A percentile compares a stretch with the other conserved stretches of the same genome.
phyloP scores from a whole-genome alignment of 257 asterid genomes.

The Catharanthus roseus region DNA sequence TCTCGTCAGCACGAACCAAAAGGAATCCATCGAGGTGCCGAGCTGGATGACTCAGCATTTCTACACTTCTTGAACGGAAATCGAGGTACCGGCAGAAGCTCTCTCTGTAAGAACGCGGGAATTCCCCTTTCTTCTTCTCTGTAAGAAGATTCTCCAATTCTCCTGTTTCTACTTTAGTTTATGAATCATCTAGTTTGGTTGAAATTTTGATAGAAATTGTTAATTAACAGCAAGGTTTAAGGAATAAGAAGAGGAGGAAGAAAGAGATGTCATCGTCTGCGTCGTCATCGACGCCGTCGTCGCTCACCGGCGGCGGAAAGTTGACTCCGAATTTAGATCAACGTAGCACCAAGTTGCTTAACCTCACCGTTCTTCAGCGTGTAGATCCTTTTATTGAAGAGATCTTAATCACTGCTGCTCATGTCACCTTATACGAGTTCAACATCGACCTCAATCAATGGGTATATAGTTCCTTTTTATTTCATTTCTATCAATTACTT shows the following conservation, averaged over 20 bases:
- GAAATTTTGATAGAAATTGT: too few species aligned
- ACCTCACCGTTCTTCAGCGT: conserved; percentile 76
- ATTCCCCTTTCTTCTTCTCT: too few species aligned
- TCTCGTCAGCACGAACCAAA: background rate
- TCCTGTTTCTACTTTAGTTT: background rate
- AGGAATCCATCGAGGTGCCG: too few species aligned
- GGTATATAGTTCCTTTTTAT: conserved; percentile 39
- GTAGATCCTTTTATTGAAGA: conserved; percentile 62
- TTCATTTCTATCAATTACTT: background rate
- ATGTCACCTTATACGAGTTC: conserved; percentile 63
- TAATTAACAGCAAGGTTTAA: conserved; percentile 13
- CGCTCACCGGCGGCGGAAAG: conserved; percentile 26
- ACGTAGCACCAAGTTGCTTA: conserved; percentile 51
- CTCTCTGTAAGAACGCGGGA: background rate
- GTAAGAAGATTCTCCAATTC: background rate
- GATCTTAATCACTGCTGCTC: conserved; percentile 63
- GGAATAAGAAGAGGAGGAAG: background rate
- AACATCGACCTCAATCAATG: conserved; percentile 56
- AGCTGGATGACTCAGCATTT: too few species aligned
- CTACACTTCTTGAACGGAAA: too few species aligned
- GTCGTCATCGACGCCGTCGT: background rate
- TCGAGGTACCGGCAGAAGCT: background rate
- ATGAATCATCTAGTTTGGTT: background rate
- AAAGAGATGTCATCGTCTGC: conserved; percentile 20
- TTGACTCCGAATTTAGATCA: conserved; percentile 62